A percentile compares a stretch with the other conserved stretches of the same genome.
Conservation (phyloP, 176 grass and related monocot species). For the Triticum monococcum region DNA sequence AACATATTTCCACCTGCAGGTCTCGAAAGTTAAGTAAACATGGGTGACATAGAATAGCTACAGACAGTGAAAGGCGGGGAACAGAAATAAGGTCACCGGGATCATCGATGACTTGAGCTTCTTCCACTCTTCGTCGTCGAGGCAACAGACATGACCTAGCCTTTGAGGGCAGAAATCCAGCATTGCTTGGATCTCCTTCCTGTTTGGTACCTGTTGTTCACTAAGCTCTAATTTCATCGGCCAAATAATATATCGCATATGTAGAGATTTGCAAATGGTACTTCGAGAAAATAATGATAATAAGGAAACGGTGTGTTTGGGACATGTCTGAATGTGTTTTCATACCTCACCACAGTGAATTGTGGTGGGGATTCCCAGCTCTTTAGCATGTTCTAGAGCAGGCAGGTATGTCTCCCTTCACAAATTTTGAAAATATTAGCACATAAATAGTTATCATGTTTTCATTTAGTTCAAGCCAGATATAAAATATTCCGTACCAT, state of each 20-base stretch:
- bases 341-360: conserved; percentile 92
- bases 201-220: conserved; percentile 61
- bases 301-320: neutral
- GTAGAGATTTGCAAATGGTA: conserved; percentile 12
- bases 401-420: conserved; percentile 86
- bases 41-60: neutral
- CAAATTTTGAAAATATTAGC: conserved; percentile 29
- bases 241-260: conserved; percentile 20
- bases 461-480: conserved; percentile 14
- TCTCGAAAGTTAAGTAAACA: conserved; percentile 15
- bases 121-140: conserved; percentile 68
- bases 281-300: neutral
- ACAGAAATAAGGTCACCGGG: conserved; percentile 44
- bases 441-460: conserved; percentile 1
- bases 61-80: neutral
- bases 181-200: conserved; percentile 77
- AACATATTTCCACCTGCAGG: conserved; percentile 85
- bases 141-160: conserved; percentile 88
- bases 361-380: conserved; percentile 76
- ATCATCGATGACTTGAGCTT: conserved; percentile 70
- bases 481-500: conserved; percentile 51
- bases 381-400: conserved; percentile 75
- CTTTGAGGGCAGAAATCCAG: conserved; percentile 76
- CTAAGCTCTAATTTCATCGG: conserved; percentile 40
- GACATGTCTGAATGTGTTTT: neutral